Evolutionary conservation across 1,284 basidiomycete species (phyloP).

Genomic region (Fomitopsis schrenkii): DNA sequence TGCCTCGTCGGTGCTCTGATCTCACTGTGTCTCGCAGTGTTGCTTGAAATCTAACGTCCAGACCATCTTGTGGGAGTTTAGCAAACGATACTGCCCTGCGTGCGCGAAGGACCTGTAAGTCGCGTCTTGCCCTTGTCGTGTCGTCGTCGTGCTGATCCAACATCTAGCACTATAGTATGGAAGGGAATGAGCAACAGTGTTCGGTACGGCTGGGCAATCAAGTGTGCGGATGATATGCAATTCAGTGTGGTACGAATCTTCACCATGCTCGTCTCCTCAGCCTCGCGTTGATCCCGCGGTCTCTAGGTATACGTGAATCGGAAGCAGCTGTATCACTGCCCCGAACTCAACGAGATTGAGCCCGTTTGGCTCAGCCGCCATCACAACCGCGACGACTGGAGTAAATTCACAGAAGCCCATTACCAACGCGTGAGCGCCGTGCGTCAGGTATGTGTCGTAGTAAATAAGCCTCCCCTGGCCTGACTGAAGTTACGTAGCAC

Average conservation of each 20-base stretch:
- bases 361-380: background rate
- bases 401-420: background rate
- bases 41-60: background rate
- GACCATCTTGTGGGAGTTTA: constrained; percentile 1
- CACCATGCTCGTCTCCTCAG: background rate
- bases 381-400: background rate
- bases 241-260: no score
- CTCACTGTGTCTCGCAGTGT: background rate
- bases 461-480: background rate
- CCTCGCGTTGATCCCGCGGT: background rate
- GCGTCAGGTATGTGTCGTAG: background rate
- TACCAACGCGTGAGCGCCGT: background rate
- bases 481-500: background rate
- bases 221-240: background rate
- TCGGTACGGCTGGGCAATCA: background rate
- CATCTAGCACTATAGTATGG: background rate
- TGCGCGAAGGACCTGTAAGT: background rate
- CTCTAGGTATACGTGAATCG: background rate
- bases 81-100: background rate
- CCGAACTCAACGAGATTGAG: background rate
- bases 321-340: background rate
- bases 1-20: background rate
- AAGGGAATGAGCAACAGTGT: background rate
- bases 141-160: background rate
- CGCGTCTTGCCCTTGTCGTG: background rate